These are phyloP conservation scores for Pinus taeda DNA, from an alignment of 75 land plant species.

Conservation along the genomic window DNA sequence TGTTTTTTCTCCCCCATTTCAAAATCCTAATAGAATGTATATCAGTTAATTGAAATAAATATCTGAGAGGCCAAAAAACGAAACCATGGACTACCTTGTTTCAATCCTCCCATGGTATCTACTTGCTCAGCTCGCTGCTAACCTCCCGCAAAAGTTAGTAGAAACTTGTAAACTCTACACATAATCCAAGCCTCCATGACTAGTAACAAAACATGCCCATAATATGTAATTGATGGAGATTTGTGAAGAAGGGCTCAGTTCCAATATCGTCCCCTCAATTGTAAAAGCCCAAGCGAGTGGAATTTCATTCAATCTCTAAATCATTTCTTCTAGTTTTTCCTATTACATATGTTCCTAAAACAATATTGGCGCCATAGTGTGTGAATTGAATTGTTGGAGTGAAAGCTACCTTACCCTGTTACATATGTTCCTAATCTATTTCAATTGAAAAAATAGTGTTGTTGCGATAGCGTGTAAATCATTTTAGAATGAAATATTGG, in stretches of 20 bases:
- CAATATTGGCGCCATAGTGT: too few species aligned
- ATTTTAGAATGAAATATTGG: too few species aligned
- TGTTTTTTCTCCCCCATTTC: too few species aligned
- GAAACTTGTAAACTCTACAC: not conserved
- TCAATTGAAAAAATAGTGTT: too few species aligned
- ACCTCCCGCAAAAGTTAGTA: conserved; percentile 2
- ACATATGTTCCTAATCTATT: too few species aligned
- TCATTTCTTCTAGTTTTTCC: not conserved
- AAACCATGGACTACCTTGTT: not conserved
- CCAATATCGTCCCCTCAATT: not conserved
- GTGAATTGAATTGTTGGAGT: too few species aligned
- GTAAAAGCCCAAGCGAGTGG: not conserved
- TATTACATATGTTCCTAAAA: too few species aligned
- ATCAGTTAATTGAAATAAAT: not conserved
- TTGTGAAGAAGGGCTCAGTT: not conserved
- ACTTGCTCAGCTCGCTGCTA: not conserved
- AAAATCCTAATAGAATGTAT: not conserved
- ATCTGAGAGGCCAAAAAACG: not conserved
- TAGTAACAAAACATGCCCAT: not conserved
- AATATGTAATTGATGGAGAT: not conserved
- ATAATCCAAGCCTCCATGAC: not conserved
- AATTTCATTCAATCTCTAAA: not conserved
- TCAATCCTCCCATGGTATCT: not conserved
- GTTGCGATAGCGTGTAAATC: too few species aligned
- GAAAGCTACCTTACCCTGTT: too few species aligned